Evolutionary conservation across 2,329 filamentous ascomycete species (phyloP).

Genomic region (Zymoseptoria passerinii): DNA sequence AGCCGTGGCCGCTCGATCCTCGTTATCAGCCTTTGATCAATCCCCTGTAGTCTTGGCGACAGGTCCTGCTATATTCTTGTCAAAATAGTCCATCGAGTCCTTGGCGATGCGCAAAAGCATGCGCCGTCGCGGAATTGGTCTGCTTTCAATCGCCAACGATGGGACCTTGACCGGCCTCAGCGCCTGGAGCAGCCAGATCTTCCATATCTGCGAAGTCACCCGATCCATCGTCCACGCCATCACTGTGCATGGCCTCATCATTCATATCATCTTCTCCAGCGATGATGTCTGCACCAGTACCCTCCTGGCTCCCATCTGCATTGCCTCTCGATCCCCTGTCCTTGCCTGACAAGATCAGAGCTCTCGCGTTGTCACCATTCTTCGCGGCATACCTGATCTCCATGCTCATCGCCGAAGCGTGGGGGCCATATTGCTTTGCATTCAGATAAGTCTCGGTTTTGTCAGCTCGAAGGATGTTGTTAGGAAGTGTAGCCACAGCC

Average conservation of each 20-base stretch:
- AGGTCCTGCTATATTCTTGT: too few relatives aligned
- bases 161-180: neutral
- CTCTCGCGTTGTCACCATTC: neutral
- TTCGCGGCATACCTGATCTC: constrained; percentile 7
- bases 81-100: too few relatives aligned
- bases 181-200: neutral
- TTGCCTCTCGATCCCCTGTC: neutral
- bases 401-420: neutral
- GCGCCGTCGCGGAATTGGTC: neutral
- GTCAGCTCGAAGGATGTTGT: neutral
- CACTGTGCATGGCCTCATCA: neutral
- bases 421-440: neutral
- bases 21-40: too few relatives aligned
- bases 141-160: neutral
- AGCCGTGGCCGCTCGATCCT: neutral
- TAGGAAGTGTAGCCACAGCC: constrained; percentile 12
- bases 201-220: constrained; percentile 2
- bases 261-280: neutral
- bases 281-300: neutral
- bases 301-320: neutral
- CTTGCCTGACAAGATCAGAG: neutral
- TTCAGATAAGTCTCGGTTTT: neutral
- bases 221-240: neutral
- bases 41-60: too few relatives aligned
- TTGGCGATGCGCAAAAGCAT: too few relatives aligned